Conservation (phyloP, 2,329 filamentous ascomycete species). For the Aschersonia sp. region DNA sequence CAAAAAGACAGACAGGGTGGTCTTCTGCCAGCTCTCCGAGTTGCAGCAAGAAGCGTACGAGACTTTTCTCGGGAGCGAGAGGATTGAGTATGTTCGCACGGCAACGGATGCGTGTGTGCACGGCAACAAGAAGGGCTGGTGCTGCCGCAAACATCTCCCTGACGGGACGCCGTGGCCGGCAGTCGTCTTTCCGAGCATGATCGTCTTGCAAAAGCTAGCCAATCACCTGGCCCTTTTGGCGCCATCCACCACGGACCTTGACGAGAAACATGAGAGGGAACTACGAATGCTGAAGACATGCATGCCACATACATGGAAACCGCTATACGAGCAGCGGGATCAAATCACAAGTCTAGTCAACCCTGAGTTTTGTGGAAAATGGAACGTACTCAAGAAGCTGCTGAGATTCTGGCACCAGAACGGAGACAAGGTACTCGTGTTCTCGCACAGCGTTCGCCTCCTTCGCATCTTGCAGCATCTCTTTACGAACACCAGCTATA, state of each 20-base stretch:
- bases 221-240: conserved; percentile 88
- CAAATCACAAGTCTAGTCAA: conserved; percentile 71
- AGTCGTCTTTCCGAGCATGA: conserved; percentile 74
- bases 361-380: conserved; percentile 90
- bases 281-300: conserved; percentile 59
- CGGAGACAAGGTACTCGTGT: conserved; percentile 89
- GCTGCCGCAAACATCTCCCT: conserved; percentile 49
- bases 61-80: conserved; percentile 55
- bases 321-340: conserved; percentile 60
- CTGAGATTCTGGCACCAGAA: conserved; percentile 80
- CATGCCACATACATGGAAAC: conserved; percentile 59
- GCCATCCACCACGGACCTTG: conserved; percentile 46
- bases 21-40: conserved; percentile 83
- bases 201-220: conserved; percentile 70
- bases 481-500: conserved; percentile 80
- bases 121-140: conserved; percentile 58
- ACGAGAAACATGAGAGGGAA: conserved; percentile 66
- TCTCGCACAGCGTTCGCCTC: conserved; percentile 80
- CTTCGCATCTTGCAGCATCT: conserved; percentile 72
- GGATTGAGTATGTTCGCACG: conserved; percentile 52
- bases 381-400: conserved; percentile 78
- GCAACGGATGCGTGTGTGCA: conserved; percentile 56
- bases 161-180: conserved; percentile 55
- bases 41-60: conserved; percentile 73
- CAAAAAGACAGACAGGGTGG: conserved; percentile 85